A percentile compares a stretch with the other conserved stretches of the same genome.
These are phyloP conservation scores for Candolleomyces efflorescens DNA, from an alignment of 768 basidiomycete genomes.

Conservation along the genomic window DNA sequence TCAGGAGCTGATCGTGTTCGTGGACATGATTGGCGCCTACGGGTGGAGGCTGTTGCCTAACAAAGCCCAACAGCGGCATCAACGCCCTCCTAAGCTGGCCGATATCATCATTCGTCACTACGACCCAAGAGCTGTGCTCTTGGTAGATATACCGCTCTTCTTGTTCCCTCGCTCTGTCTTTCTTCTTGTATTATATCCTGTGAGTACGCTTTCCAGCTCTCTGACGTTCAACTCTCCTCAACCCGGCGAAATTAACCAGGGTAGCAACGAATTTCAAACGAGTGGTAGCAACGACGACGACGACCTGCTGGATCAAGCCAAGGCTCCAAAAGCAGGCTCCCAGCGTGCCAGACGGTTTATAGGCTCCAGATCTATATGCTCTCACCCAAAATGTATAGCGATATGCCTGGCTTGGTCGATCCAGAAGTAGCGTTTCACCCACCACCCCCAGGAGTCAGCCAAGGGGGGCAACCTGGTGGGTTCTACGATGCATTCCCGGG, in stretches of 20 bases:
- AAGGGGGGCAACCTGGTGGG: constrained; percentile 26
- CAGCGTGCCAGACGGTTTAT: no score
- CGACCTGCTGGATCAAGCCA: no score
- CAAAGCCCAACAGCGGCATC: not conserved
- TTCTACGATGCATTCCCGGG: constrained; percentile 15
- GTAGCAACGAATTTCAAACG: not conserved
- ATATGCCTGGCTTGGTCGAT: constrained; percentile 22
- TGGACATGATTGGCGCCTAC: not conserved
- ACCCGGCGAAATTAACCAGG: not conserved
- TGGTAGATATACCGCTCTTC: not conserved
- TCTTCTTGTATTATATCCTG: not conserved
- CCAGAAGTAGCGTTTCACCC: constrained; percentile 22
- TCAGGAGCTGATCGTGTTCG: not conserved
- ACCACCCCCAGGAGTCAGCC: constrained; percentile 27
- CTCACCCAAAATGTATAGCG: not conserved
- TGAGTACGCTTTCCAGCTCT: not conserved
- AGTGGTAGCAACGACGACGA: no score
- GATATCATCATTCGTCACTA: constrained; percentile 1
- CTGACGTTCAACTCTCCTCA: not conserved
- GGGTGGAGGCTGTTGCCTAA: not conserved
- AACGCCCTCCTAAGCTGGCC: not conserved
- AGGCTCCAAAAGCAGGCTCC: no score
- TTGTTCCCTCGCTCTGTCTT: not conserved
- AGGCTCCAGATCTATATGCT: not conserved
- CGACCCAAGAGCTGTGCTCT: not conserved